A percentile compares a stretch with the other conserved stretches of the same genome.
Conservation (phyloP, 2,329 filamentous ascomycete genomes). For the Aspergillus caelatus region DNA sequence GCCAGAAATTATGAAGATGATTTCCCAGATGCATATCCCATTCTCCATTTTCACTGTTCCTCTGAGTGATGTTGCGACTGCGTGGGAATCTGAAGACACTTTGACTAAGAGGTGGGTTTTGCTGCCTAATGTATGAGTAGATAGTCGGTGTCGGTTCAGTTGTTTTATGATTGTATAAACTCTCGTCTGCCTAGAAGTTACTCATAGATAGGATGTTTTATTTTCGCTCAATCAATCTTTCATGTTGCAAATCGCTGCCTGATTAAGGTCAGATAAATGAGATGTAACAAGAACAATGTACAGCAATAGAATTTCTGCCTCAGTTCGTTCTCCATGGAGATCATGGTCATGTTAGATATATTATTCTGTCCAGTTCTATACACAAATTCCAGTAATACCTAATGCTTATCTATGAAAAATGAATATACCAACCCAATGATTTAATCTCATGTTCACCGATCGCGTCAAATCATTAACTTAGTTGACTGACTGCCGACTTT, state of each 20-base stretch:
- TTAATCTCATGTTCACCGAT: too few relatives aligned
- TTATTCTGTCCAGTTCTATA: too few relatives aligned
- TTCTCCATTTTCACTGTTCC: not conserved
- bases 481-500: too few relatives aligned
- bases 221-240: not conserved
- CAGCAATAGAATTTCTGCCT: too few relatives aligned
- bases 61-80: not conserved
- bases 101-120: constrained; percentile 1
- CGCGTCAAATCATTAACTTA: too few relatives aligned
- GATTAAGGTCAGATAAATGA: not conserved
- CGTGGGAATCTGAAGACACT: constrained; percentile 3
- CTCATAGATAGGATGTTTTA: too few relatives aligned
- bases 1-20: not conserved
- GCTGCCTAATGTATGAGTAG: not conserved
- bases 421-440: too few relatives aligned
- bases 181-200: not conserved
- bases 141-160: not conserved
- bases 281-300: too few relatives aligned
- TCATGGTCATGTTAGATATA: too few relatives aligned
- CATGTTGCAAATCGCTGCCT: not conserved
- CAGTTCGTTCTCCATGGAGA: too few relatives aligned
- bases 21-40: not conserved
- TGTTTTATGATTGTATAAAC: not conserved
- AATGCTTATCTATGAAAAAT: too few relatives aligned
- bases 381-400: too few relatives aligned